phyloP scores from a whole-genome alignment of 2,329 filamentous ascomycete species.

The Hortaea werneckii region DNA sequence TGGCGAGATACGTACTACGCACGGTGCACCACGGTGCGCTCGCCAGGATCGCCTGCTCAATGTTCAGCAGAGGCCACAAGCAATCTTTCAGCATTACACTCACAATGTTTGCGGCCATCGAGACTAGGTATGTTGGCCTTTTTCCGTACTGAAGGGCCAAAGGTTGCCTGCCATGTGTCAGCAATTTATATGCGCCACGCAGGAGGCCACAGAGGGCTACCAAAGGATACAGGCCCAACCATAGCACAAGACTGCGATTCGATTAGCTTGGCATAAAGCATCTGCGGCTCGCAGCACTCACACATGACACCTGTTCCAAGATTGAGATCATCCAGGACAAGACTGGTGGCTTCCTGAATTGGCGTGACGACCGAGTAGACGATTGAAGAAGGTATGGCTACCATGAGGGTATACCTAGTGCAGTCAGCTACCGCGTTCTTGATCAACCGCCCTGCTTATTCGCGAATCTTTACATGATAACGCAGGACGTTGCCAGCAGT shows the following conservation, averaged over 20 bases:
- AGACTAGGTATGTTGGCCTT: slow-evolving; percentile 37
- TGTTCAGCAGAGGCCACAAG: background rate
- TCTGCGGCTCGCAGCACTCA: slow-evolving; percentile 23
- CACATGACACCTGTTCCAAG: slow-evolving; percentile 43
- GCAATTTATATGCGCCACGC: background rate
- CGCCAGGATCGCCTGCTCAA: slow-evolving; percentile 23
- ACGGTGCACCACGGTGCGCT: slow-evolving; percentile 36
- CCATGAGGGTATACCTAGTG: slow-evolving; percentile 34
- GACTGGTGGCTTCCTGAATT: slow-evolving; percentile 37
- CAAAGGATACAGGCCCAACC: slow-evolving; percentile 43
- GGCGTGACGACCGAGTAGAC: slow-evolving; percentile 41
- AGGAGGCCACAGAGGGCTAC: slow-evolving; percentile 11
- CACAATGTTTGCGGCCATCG: slow-evolving; percentile 29
- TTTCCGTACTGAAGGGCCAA: slow-evolving; percentile 43
- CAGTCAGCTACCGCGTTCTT: slow-evolving; percentile 17
- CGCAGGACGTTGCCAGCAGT: slow-evolving; percentile 30
- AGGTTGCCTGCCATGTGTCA: background rate
- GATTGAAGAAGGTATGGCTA: slow-evolving; percentile 38
- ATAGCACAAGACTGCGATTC: slow-evolving; percentile 11
- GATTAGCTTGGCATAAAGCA: background rate
- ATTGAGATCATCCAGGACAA: slow-evolving; percentile 36
- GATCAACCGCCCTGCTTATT: background rate
- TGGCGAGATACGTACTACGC: slow-evolving; percentile 38
- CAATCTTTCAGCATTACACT: background rate
- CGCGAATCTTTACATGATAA: slow-evolving; percentile 12